Percentiles rank a stretch among this genome's conserved stretches.
Conservation (phyloP, 2,329 filamentous ascomycete genomes). For the Gnomoniopsis smithogilvyi region DNA sequence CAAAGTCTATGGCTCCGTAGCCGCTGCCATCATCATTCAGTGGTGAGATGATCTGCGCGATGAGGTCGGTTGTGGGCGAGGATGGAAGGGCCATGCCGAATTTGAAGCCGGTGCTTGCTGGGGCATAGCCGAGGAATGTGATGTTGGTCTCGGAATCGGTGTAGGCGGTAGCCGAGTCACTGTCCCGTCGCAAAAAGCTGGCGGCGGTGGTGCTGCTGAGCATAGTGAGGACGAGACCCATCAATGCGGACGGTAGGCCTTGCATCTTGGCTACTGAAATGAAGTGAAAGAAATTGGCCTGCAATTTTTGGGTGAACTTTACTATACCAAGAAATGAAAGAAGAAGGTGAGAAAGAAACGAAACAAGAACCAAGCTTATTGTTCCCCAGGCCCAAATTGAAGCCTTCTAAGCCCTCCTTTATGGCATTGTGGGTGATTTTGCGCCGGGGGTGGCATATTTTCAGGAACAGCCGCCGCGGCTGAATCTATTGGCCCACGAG, state of each 20-base stretch:
- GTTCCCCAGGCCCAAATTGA: background rate
- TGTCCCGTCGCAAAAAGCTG: background rate
- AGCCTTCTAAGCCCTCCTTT: background rate
- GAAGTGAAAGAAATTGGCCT: slow-evolving; percentile 12
- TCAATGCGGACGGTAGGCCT: background rate
- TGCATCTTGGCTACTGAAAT: slow-evolving; percentile 4
- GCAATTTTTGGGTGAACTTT: slow-evolving; percentile 3
- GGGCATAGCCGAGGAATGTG: slow-evolving; percentile 16
- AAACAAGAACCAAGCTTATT: background rate
- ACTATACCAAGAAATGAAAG: background rate
- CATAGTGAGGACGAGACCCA: slow-evolving; percentile 6
- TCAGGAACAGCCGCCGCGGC: background rate
- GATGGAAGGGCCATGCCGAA: slow-evolving; percentile 18
- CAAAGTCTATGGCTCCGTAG: slow-evolving; percentile 18
- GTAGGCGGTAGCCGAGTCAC: slow-evolving; percentile 9
- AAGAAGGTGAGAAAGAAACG: background rate
- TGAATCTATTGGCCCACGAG: background rate
- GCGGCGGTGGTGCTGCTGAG: background rate
- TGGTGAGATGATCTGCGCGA: slow-evolving; percentile 18
- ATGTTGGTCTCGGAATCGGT: slow-evolving; percentile 15
- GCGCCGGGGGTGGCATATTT: background rate
- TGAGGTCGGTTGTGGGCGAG: slow-evolving; percentile 13
- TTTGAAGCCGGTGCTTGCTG: slow-evolving; percentile 5
- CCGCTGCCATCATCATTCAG: slow-evolving; percentile 14
- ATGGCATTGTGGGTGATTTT: background rate